Base-by-base conservation (phyloP, 2,329 filamentous ascomycete genomes). In the Xylaria sp. region DNA sequence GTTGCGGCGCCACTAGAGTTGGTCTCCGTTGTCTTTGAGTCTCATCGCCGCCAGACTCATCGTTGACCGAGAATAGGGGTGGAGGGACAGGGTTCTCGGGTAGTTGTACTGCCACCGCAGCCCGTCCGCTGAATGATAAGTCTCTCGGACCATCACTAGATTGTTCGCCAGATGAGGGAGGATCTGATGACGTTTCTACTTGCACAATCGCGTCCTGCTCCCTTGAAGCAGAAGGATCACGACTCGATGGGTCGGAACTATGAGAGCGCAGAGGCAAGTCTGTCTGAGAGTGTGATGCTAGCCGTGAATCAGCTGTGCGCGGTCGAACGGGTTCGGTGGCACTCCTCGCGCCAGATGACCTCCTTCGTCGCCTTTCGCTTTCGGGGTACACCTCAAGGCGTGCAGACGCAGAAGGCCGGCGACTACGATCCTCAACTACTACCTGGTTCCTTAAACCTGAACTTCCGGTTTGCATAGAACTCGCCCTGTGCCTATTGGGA, bases 241-340 rank as follows among this genome's bases (percentile, higher is more conserved):
- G 71, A 4, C 70, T 65, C 1, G 71, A 66, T 3, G 73, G 65
- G 23, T 78, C 78, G 11, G 73, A 69, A 7, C 72, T 72, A 19
- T 75, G 75, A 5, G 79, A 72, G 48, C 78, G 76, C 4, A 78
- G 63, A 2, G 75, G 73, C 7, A 91, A 75, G 68, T 92, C 88
- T 1, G 84, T 88, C 52, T 86, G 83, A 16, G 89, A 90, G 19
- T 83, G 81, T 19, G 82, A 78, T 10, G 83, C 80, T 48, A 81
- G 79, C 55, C 79, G 76, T 30, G 76, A 69, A 10, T 81, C 76
- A 34, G 76, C 69, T 47, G 77, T 70, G 1, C 76, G 72, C 13
- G 75, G 72, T 54, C 75, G 74, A 16, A 76, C 66, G 2, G 82
- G 79, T 2, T 80, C 73, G 4, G 82, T 85, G 5, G 79, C 75